A percentile compares a stretch with the other conserved stretches of the same genome.
phyloP scores from a whole-genome alignment of 2,329 filamentous ascomycete species.

The Elsinoe australis region DNA sequence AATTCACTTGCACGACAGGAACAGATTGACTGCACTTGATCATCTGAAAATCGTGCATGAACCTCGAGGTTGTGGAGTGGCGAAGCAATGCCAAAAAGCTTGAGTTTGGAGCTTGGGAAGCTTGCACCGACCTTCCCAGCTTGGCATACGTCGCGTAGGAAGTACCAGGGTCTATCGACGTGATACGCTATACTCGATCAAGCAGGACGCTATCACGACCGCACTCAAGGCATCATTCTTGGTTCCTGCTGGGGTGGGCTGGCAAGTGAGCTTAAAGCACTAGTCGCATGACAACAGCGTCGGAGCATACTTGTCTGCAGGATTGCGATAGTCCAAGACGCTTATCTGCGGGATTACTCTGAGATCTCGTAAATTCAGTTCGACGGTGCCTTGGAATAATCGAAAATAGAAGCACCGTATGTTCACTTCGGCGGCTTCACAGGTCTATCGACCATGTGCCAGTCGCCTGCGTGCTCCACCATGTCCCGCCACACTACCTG shows the following conservation, averaged over 20 bases:
- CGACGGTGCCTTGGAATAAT: too few relatives aligned
- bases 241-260: not conserved
- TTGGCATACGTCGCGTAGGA: not conserved
- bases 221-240: not conserved
- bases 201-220: not conserved
- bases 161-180: too few relatives aligned
- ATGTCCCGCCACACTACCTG: not conserved
- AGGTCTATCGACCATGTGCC: constrained; percentile 10
- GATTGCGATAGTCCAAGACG: too few relatives aligned
- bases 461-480: constrained; percentile 1
- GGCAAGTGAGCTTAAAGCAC: too few relatives aligned
- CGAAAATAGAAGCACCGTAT: too few relatives aligned
- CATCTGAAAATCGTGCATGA: not conserved
- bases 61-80: not conserved
- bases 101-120: not conserved
- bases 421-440: too few relatives aligned
- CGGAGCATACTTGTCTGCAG: not conserved
- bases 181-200: not conserved
- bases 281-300: not conserved
- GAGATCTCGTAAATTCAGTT: too few relatives aligned
- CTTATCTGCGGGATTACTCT: too few relatives aligned
- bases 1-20: too few relatives aligned
- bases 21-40: too few relatives aligned
- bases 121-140: constrained; percentile 14
- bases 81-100: constrained; percentile 16